These are phyloP conservation scores for Hibiscus trionum DNA, from an alignment of 345 rosid genomes.

Conservation along the genomic window DNA sequence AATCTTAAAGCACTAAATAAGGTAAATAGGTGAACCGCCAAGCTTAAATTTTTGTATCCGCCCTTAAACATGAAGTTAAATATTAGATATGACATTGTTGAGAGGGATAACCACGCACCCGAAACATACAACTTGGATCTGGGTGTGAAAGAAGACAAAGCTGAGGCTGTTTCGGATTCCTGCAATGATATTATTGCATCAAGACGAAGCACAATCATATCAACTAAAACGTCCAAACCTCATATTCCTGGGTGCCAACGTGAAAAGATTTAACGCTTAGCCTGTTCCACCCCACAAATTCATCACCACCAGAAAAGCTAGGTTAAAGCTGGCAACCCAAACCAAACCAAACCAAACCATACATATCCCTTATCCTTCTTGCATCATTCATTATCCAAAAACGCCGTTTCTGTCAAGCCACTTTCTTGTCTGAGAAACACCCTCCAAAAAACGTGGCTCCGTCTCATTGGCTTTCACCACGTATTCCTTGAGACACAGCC, in stretches of 20 bases:
- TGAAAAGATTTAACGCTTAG: neutral
- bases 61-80: no score
- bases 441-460: neutral
- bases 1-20: no score
- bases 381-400: neutral
- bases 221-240: neutral
- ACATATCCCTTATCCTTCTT: neutral
- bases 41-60: no score
- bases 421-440: neutral
- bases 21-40: no score
- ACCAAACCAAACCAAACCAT: neutral
- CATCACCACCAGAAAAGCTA: neutral
- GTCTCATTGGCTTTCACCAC: neutral
- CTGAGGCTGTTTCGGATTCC: neutral
- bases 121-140: neutral
- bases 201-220: neutral
- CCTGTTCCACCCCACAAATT: neutral
- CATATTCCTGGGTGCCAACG: neutral
- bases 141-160: neutral
- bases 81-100: no score
- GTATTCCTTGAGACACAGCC: slow-evolving; percentile 3
- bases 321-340: neutral
- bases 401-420: neutral
- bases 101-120: no score
- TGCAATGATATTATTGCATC: neutral